Conservation (phyloP, 805 yeast genomes). For the Saturnispora saitoi region DNA sequence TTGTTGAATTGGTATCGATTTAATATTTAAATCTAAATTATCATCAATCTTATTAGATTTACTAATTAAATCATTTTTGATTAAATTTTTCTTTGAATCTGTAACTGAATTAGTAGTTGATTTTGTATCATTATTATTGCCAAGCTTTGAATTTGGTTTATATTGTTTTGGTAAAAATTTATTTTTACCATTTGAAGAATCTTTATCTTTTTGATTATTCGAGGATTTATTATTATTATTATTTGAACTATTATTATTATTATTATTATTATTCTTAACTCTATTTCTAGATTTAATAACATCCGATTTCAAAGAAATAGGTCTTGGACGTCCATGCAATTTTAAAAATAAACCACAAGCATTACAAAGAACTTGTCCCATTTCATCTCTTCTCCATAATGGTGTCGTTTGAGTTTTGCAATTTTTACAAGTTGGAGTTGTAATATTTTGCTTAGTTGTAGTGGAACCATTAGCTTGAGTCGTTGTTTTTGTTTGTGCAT, state of each 20-base stretch:
- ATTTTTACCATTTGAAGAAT: constrained; percentile 17
- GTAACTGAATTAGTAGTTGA: neutral
- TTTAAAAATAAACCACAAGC: constrained; percentile 89
- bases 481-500: constrained; percentile 50
- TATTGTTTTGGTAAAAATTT: constrained; percentile 33
- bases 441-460: constrained; percentile 53
- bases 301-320: constrained; percentile 84
- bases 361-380: constrained; percentile 83
- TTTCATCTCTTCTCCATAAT: constrained; percentile 89
- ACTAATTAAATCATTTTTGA: neutral
- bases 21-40: neutral
- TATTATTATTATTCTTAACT: constrained; percentile 41
- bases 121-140: constrained; percentile 11
- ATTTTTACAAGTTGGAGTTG: constrained; percentile 74
- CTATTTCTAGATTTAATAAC: constrained; percentile 88
- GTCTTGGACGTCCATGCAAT: constrained; percentile 87
- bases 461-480: constrained; percentile 54
- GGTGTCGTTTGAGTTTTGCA: constrained; percentile 93
- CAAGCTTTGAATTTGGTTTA: constrained; percentile 24
- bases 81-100: neutral
- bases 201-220: constrained; percentile 49
- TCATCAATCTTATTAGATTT: neutral
- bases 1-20: constrained; percentile 1
- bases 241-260: neutral
- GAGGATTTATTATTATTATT: constrained; percentile 27